Evolutionary conservation across 2,329 filamentous ascomycete genomes (phyloP).

Genomic region (Clonostachys rhizophaga): DNA sequence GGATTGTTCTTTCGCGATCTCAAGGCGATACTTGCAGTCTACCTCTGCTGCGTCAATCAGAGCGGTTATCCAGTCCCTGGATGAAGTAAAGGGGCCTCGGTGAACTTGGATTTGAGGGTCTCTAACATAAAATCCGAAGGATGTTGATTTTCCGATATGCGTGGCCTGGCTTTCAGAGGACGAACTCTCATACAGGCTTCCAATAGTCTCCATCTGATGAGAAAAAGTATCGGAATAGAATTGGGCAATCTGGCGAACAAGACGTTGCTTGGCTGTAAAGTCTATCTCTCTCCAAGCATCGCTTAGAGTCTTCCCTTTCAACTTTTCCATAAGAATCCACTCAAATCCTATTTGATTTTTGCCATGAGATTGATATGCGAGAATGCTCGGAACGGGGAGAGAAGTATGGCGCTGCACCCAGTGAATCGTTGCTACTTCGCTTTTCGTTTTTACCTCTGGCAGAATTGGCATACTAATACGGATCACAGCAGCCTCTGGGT

Average conservation of each 20-base stretch:
- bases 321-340: constrained; percentile 30
- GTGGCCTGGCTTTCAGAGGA: background rate
- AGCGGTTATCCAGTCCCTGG: background rate
- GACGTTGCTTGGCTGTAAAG: constrained; percentile 18
- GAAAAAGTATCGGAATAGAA: constrained; percentile 19
- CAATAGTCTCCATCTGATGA: background rate
- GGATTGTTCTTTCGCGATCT: background rate
- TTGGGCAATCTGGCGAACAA: constrained; percentile 20
- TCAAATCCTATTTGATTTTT: constrained; percentile 29
- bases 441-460: background rate
- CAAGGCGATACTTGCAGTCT: background rate
- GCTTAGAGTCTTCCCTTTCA: constrained; percentile 15
- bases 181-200: background rate
- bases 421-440: constrained; percentile 19
- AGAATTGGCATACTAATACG: background rate
- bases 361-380: constrained; percentile 9
- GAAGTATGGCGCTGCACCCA: constrained; percentile 17
- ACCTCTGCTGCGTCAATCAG: background rate
- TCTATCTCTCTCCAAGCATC: constrained; percentile 17
- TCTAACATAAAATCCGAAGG: background rate
- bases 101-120: background rate
- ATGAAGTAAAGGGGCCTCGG: background rate
- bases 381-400: constrained; percentile 19
- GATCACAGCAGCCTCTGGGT: background rate
- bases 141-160: background rate